Conservation (phyloP, 169 alveolate species). For the Amoebophrya sp. region DNA sequence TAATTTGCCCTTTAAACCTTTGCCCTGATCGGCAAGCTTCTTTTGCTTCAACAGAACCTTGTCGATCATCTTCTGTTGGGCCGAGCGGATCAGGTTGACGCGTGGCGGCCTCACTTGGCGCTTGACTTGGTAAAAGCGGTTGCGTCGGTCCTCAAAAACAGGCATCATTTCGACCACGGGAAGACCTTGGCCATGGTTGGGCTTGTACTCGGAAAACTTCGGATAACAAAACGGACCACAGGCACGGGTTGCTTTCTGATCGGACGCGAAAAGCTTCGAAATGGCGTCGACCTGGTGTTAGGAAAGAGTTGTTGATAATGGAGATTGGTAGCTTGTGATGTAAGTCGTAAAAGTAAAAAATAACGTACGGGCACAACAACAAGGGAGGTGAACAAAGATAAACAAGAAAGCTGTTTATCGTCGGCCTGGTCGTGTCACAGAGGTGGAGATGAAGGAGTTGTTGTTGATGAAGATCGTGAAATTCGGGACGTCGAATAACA, state of each 20-base stretch:
- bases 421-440: too few relatives aligned
- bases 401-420: too few relatives aligned
- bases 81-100: background rate
- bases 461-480: too few relatives aligned
- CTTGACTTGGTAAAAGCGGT: background rate
- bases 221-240: background rate
- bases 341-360: too few relatives aligned
- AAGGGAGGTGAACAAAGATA: too few relatives aligned
- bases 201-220: background rate
- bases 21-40: background rate
- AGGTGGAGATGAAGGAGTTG: too few relatives aligned
- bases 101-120: background rate
- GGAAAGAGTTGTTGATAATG: too few relatives aligned
- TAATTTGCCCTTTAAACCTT: background rate
- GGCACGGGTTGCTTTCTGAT: background rate
- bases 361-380: too few relatives aligned
- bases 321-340: too few relatives aligned
- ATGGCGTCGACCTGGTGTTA: slow-evolving; percentile 24
- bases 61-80: slow-evolving; percentile 19
- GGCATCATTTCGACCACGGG: slow-evolving; percentile 23
- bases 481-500: too few relatives aligned
- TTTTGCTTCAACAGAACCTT: background rate
- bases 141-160: slow-evolving; percentile 4
- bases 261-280: background rate
- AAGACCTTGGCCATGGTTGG: background rate